Evolutionary conservation across 2,329 filamentous ascomycete species (phyloP).

Genomic region (Epicoccum nigrum): DNA sequence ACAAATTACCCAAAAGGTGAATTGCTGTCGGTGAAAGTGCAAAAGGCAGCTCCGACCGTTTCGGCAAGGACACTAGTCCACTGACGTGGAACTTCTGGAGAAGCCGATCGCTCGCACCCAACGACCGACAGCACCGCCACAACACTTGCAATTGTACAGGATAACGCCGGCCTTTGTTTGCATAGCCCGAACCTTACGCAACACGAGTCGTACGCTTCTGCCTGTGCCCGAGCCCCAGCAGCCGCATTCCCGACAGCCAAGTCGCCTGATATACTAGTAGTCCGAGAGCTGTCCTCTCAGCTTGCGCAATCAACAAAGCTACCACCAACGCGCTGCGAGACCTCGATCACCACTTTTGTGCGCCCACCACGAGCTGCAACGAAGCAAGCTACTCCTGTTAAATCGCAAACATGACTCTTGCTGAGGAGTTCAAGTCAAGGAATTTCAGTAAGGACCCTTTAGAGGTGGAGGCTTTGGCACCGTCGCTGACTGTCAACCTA

Average conservation of each 20-base stretch:
- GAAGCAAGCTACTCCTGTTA: background rate
- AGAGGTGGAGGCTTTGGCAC: constrained; percentile 13
- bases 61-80: constrained; percentile 37
- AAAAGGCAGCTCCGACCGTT: constrained; percentile 27
- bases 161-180: constrained; percentile 23
- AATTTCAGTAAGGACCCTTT: constrained; percentile 65
- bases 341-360: constrained; percentile 6
- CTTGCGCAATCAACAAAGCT: constrained; percentile 32
- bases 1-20: constrained; percentile 27
- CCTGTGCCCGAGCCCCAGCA: constrained; percentile 7
- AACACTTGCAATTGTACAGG: constrained; percentile 23
- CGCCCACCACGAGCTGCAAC: constrained; percentile 14
- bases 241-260: constrained; percentile 13
- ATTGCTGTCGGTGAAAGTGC: constrained; percentile 25
- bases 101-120: constrained; percentile 18
- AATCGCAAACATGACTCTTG: constrained; percentile 59
- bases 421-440: constrained; percentile 67
- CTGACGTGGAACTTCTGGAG: constrained; percentile 45
- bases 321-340: constrained; percentile 12
- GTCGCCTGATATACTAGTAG: constrained; percentile 27
- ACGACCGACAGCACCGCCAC: constrained; percentile 25
- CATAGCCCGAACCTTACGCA: constrained; percentile 42
- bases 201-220: constrained; percentile 29
- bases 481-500: constrained; percentile 41
- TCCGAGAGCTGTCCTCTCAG: constrained; percentile 32